phyloP scores from a whole-genome alignment of 2,329 filamentous ascomycete species.

The Volutella citrinella region DNA sequence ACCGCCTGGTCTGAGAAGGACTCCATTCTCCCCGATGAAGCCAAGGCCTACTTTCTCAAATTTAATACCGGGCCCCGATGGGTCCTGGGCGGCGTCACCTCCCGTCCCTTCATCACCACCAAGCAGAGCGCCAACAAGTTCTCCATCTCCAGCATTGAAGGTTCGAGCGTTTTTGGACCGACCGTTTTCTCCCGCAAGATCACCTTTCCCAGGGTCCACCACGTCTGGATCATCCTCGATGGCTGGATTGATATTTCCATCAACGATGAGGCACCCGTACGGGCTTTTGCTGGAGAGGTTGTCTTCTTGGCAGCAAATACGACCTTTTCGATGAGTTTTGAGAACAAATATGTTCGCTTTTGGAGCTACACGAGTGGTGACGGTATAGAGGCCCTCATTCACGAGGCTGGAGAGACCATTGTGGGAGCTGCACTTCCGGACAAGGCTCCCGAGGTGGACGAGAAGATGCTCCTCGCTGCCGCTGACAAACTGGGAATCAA shows the following conservation, averaged over 20 bases:
- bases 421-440: slow-evolving; percentile 38
- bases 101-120: slow-evolving; percentile 46
- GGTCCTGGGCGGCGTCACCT: slow-evolving; percentile 42
- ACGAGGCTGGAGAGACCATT: slow-evolving; percentile 33
- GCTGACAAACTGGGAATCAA: slow-evolving; percentile 6
- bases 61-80: slow-evolving; percentile 47
- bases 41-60: slow-evolving; percentile 48
- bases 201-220: slow-evolving; percentile 46
- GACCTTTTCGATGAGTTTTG: slow-evolving; percentile 42
- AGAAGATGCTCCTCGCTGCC: background rate
- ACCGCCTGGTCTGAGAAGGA: slow-evolving; percentile 42
- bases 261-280: slow-evolving; percentile 18
- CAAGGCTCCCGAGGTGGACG: slow-evolving; percentile 4
- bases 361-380: slow-evolving; percentile 47
- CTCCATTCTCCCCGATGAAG: slow-evolving; percentile 34
- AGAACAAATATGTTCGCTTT: slow-evolving; percentile 43
- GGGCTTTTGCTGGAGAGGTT: slow-evolving; percentile 48
- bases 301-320: slow-evolving; percentile 45
- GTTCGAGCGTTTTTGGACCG: slow-evolving; percentile 33
- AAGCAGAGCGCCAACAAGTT: slow-evolving; percentile 47
- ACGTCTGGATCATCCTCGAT: slow-evolving; percentile 49
- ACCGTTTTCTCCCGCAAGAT: slow-evolving; percentile 36
- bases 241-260: slow-evolving; percentile 42
- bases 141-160: slow-evolving; percentile 51
- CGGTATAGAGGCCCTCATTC: slow-evolving; percentile 46